A percentile compares a stretch with the other conserved stretches of the same genome.
Evolutionary conservation across 2,329 filamentous ascomycete species (phyloP).

Genomic region (Botrytis elliptica): DNA sequence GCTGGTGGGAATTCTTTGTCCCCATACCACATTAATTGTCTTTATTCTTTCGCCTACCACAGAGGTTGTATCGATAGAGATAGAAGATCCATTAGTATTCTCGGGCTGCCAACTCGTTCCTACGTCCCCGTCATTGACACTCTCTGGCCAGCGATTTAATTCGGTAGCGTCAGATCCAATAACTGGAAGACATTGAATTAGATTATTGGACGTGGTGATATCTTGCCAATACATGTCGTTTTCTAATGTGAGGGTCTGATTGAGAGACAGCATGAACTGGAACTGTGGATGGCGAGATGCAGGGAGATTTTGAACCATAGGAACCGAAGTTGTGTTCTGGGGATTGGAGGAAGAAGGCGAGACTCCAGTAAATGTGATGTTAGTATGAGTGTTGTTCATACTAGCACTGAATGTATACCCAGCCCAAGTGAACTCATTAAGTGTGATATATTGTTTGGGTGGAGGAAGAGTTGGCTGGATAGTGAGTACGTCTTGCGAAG

Average conservation of each 20-base stretch:
- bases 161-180: slow-evolving; percentile 45
- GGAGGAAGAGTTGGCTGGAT: slow-evolving; percentile 64
- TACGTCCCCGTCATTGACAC: slow-evolving; percentile 61
- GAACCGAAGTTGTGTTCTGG: slow-evolving; percentile 36
- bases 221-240: slow-evolving; percentile 54
- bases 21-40: slow-evolving; percentile 1
- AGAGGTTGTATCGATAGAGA: background rate
- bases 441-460: slow-evolving; percentile 47
- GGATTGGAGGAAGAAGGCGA: slow-evolving; percentile 42
- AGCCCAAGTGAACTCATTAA: slow-evolving; percentile 31
- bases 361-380: slow-evolving; percentile 42
- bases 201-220: slow-evolving; percentile 52
- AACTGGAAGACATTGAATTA: slow-evolving; percentile 58
- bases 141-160: slow-evolving; percentile 64
- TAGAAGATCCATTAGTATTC: background rate
- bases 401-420: slow-evolving; percentile 20
- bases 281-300: slow-evolving; percentile 39
- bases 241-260: slow-evolving; percentile 49
- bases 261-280: slow-evolving; percentile 44
- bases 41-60: background rate
- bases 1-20: background rate
- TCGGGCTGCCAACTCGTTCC: slow-evolving; percentile 64
- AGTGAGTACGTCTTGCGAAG: slow-evolving; percentile 58
- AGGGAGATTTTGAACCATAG: slow-evolving; percentile 48
- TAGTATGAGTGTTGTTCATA: slow-evolving; percentile 49